These are phyloP conservation scores for Kluyveromyces dobzhanskii DNA, from an alignment of 805 yeast species.

Conservation along the genomic window DNA sequence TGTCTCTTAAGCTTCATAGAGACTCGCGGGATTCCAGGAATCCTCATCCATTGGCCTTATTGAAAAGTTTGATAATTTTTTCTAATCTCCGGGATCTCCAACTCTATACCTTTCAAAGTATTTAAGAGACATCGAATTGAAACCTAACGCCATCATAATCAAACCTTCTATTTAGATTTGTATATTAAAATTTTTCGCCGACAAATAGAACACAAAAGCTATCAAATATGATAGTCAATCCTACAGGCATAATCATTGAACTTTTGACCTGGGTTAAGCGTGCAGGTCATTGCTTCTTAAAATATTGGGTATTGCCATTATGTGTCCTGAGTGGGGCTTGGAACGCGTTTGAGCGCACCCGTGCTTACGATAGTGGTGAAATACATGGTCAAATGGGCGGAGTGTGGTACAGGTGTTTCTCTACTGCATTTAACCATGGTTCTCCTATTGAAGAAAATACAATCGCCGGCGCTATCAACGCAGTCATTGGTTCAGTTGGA, in stretches of 20 bases:
- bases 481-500: slow-evolving; percentile 2
- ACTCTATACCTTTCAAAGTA: too few relatives aligned
- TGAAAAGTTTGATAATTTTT: too few relatives aligned
- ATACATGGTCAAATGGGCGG: slow-evolving; percentile 2
- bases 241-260: neutral
- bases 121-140: too few relatives aligned
- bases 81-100: too few relatives aligned
- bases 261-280: slow-evolving; percentile 2
- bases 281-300: neutral
- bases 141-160: too few relatives aligned
- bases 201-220: too few relatives aligned
- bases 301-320: neutral
- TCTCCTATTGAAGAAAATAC: slow-evolving; percentile 1
- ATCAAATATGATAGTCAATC: too few relatives aligned
- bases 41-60: too few relatives aligned
- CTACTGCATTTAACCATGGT: slow-evolving; percentile 1
- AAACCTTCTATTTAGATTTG: too few relatives aligned
- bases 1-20: too few relatives aligned
- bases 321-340: slow-evolving; percentile 1
- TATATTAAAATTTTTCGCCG: too few relatives aligned
- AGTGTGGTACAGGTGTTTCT: slow-evolving; percentile 1
- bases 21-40: too few relatives aligned
- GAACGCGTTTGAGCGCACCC: neutral
- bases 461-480: slow-evolving; percentile 6
- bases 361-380: neutral